phyloP scores from a whole-genome alignment of 345 rosid species.

The Melaleuca alternifolia region DNA sequence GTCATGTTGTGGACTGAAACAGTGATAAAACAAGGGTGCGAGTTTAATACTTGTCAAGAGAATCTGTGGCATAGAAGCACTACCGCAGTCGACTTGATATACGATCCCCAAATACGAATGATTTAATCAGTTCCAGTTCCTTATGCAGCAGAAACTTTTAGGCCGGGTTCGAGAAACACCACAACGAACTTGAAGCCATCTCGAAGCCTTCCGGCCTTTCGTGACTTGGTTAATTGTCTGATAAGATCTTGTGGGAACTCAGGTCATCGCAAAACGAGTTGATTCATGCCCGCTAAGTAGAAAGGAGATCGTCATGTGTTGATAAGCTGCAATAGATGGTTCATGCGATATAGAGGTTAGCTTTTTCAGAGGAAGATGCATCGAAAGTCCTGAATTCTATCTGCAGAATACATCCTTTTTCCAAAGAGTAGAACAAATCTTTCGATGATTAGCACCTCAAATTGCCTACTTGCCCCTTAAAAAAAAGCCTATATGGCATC shows the following conservation, averaged over 20 bases:
- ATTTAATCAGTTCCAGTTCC: too few species aligned
- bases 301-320: neutral
- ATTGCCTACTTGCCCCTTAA: neutral
- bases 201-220: neutral
- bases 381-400: neutral
- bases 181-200: neutral
- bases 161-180: neutral
- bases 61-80: too few species aligned
- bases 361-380: neutral
- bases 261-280: neutral
- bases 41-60: too few species aligned
- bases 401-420: rapidly evolving
- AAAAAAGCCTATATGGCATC: neutral
- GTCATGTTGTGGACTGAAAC: too few species aligned
- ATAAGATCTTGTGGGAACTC: too few species aligned
- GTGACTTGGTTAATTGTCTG: neutral
- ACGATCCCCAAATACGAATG: too few species aligned
- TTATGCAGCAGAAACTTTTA: neutral
- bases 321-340: neutral
- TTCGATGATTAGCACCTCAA: neutral
- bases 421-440: neutral
- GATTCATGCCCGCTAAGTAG: neutral
- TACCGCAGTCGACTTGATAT: too few species aligned
- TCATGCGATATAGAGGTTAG: neutral
- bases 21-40: too few species aligned